These are phyloP conservation scores for Monosporascus cannonballus DNA, from an alignment of 2,329 filamentous ascomycete genomes.

Conservation along the genomic window DNA sequence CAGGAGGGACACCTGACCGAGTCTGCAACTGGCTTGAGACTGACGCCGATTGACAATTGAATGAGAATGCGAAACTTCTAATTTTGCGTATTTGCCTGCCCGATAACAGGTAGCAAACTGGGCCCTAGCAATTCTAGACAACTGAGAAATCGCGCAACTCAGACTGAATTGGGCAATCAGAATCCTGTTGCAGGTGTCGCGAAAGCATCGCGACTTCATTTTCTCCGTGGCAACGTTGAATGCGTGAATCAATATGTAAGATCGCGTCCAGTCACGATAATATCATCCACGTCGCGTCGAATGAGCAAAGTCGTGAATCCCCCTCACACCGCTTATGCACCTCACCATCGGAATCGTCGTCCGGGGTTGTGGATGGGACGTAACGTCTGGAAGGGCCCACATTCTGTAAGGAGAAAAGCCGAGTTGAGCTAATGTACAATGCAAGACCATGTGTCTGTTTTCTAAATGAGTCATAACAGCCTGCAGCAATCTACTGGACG, in stretches of 20 bases:
- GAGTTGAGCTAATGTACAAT: conserved; percentile 19
- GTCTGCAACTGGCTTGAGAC: conserved; percentile 10
- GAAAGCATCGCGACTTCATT: conserved; percentile 13
- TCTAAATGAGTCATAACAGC: conserved; percentile 24
- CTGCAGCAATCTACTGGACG: conserved; percentile 4
- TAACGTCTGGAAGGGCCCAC: conserved; percentile 4
- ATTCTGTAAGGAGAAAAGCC: conserved; percentile 1
- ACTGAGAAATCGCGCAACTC: too few relatives aligned
- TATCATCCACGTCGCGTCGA: conserved; percentile 13
- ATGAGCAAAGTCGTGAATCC: conserved; percentile 1
- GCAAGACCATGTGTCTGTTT: conserved; percentile 16
- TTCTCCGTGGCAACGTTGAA: conserved; percentile 18
- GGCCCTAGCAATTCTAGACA: background rate
- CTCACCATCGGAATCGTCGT: conserved; percentile 3
- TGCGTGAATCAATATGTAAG: conserved; percentile 11
- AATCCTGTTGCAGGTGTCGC: background rate
- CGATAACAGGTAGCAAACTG: background rate
- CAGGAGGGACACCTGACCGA: conserved; percentile 2
- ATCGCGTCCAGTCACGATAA: conserved; percentile 17
- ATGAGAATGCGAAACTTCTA: background rate
- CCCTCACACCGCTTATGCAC: conserved; percentile 8
- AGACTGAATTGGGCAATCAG: background rate
- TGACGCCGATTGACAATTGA: background rate
- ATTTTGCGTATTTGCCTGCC: background rate
- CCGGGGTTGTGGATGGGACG: conserved; percentile 5